Evolutionary conservation across 2,329 filamentous ascomycete species (phyloP).

Genomic region (Phialocephala subalpina): DNA sequence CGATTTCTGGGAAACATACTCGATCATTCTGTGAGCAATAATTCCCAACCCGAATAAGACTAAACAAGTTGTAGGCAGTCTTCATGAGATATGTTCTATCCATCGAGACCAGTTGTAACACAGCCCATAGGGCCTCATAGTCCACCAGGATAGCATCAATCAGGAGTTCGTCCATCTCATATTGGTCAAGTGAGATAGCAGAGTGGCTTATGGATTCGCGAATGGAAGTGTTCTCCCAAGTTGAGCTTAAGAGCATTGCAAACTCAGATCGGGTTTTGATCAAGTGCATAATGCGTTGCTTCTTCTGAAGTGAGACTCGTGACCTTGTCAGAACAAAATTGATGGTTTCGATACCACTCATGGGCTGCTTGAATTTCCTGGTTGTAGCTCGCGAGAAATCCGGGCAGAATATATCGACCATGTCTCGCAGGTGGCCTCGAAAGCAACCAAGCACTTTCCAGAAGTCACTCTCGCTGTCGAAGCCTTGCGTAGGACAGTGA

Average conservation of each 20-base stretch:
- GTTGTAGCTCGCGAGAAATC: constrained; percentile 29
- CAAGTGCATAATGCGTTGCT: constrained; percentile 30
- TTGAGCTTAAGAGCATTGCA: constrained; percentile 13
- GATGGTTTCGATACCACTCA: constrained; percentile 21
- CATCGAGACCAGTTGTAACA: constrained; percentile 34
- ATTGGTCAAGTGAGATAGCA: constrained; percentile 13
- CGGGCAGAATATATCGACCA: constrained; percentile 31
- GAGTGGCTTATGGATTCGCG: constrained; percentile 22
- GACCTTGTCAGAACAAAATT: constrained; percentile 35
- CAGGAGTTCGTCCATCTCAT: constrained; percentile 5
- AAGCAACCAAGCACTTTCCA: constrained; percentile 38
- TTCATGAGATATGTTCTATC: constrained; percentile 27
- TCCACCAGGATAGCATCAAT: constrained; percentile 15
- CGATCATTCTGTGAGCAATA: constrained; percentile 19
- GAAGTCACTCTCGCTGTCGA: constrained; percentile 33
- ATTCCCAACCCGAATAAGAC: constrained; percentile 31
- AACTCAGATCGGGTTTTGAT: constrained; percentile 28
- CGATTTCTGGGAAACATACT: constrained; percentile 18
- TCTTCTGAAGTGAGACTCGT: constrained; percentile 30
- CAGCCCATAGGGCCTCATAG: constrained; percentile 34
- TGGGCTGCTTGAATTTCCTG: constrained; percentile 20
- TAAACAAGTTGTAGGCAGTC: constrained; percentile 36
- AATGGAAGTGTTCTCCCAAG: constrained; percentile 25
- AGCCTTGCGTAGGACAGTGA: constrained; percentile 32
- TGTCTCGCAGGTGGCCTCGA: constrained; percentile 27